phyloP scores from a whole-genome alignment of 768 basidiomycete species.

The Suillus alpinus region DNA sequence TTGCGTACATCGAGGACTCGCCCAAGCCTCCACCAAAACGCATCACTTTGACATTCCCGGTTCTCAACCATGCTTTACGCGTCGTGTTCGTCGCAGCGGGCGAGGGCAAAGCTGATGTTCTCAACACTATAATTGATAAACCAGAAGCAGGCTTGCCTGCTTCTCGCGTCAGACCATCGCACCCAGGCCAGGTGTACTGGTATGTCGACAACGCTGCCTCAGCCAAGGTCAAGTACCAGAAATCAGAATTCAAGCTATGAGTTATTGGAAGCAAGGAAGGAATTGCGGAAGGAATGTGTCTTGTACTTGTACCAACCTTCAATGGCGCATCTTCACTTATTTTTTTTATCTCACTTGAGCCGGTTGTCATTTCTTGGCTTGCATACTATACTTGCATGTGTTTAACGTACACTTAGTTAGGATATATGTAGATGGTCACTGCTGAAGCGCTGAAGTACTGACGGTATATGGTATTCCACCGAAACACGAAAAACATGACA shows the following conservation, averaged over 20 bases:
- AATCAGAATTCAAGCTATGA: conserved; percentile 56
- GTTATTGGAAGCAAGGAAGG: conserved; percentile 2
- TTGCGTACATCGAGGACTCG: conserved; percentile 88
- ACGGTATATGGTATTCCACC: no score
- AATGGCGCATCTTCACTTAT: conserved; percentile 10
- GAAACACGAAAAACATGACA: no score
- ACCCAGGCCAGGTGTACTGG: conserved; percentile 89
- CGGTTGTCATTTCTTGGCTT: conserved; percentile 1
- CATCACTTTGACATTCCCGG: conserved; percentile 90
- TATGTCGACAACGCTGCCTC: conserved; percentile 89
- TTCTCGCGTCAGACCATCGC: conserved; percentile 72
- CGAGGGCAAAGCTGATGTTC: conserved; percentile 73
- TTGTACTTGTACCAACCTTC: conserved; percentile 25
- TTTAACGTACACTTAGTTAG: no score
- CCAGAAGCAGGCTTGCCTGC: conserved; percentile 81
- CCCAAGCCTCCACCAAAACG: conserved; percentile 91
- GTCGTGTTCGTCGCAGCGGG: conserved; percentile 90
- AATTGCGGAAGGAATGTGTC: conserved; percentile 6
- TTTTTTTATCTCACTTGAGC: conserved; percentile 15
- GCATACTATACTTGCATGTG: no score
- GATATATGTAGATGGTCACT: no score
- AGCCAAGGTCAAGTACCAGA: conserved; percentile 54
- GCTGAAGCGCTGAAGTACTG: no score
- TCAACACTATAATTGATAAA: conserved; percentile 71
- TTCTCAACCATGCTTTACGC: conserved; percentile 84